Evolutionary conservation across 2,329 filamentous ascomycete species (phyloP).

Genomic region (Sarocladiaceae sp.): DNA sequence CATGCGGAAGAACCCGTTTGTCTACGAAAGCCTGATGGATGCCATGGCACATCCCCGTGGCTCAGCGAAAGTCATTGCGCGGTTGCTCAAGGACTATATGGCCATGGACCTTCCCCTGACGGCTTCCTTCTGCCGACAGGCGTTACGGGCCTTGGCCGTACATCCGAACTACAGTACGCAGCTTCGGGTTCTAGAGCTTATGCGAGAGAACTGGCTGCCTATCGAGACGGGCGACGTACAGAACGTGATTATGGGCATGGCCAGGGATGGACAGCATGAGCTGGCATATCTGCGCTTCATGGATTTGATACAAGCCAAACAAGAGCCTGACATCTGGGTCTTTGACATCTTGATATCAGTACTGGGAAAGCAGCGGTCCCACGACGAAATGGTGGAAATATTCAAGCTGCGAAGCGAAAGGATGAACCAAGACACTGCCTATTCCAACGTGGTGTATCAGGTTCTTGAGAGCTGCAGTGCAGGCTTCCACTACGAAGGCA

Average conservation of each 20-base stretch:
- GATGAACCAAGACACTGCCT: constrained; percentile 27
- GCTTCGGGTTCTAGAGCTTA: constrained; percentile 62
- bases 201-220: constrained; percentile 64
- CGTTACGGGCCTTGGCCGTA: constrained; percentile 66
- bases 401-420: constrained; percentile 48
- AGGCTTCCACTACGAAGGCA: constrained; percentile 56
- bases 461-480: constrained; percentile 70
- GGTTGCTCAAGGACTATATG: constrained; percentile 59
- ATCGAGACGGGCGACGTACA: constrained; percentile 42
- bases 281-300: constrained; percentile 67
- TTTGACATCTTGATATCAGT: constrained; percentile 71
- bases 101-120: constrained; percentile 58
- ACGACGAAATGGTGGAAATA: constrained; percentile 69
- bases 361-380: constrained; percentile 64
- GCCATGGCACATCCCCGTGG: constrained; percentile 63
- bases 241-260: constrained; percentile 63
- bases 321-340: constrained; percentile 59
- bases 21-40: constrained; percentile 71
- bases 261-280: constrained; percentile 80
- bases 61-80: constrained; percentile 55
- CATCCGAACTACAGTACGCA: constrained; percentile 82
- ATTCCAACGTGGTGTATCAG: constrained; percentile 58
- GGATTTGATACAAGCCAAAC: constrained; percentile 49
- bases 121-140: constrained; percentile 61
- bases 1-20: constrained; percentile 46